phyloP scores from a whole-genome alignment of 2,329 filamentous ascomycete species.

The Capronia epimyces region DNA sequence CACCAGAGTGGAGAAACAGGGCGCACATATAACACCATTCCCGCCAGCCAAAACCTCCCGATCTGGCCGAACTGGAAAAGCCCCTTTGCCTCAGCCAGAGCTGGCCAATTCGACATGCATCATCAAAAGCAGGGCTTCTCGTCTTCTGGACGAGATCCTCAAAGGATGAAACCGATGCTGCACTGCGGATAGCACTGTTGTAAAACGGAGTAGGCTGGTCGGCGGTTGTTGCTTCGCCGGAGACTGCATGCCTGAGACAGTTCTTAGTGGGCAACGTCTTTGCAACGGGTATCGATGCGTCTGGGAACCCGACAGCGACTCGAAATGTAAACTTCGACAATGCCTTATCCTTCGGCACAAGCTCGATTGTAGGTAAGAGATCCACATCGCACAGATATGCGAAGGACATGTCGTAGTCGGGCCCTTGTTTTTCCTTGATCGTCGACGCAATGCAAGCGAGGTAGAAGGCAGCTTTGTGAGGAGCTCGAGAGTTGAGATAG shows the following conservation, averaged over 20 bases:
- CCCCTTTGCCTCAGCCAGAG: constrained; percentile 87
- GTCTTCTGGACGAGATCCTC: constrained; percentile 68
- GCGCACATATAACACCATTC: constrained; percentile 83
- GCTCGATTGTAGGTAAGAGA: constrained; percentile 63
- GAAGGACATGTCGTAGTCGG: constrained; percentile 57
- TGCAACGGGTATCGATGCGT: constrained; percentile 61
- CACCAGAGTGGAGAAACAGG: constrained; percentile 71
- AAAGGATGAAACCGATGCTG: constrained; percentile 67
- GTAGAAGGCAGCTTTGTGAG: constrained; percentile 91
- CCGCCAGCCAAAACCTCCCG: constrained; percentile 85
- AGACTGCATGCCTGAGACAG: constrained; percentile 54
- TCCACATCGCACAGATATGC: constrained; percentile 65
- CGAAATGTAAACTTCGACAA: constrained; percentile 43
- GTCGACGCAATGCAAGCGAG: constrained; percentile 72
- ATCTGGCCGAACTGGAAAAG: constrained; percentile 62
- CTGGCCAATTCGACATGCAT: constrained; percentile 79
- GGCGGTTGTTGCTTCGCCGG: constrained; percentile 9
- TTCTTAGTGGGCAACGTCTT: constrained; percentile 68
- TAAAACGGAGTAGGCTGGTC: constrained; percentile 68
- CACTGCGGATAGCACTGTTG: constrained; percentile 76
- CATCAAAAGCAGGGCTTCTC: constrained; percentile 64
- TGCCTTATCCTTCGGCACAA: constrained; percentile 35
- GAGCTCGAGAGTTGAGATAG: constrained; percentile 86
- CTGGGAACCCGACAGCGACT: constrained; percentile 68
- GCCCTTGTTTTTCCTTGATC: constrained; percentile 54